A percentile compares a stretch with the other conserved stretches of the same genome.
These are phyloP conservation scores for Suillus bovinus DNA, from an alignment of 768 basidiomycete species.

Conservation along the genomic window DNA sequence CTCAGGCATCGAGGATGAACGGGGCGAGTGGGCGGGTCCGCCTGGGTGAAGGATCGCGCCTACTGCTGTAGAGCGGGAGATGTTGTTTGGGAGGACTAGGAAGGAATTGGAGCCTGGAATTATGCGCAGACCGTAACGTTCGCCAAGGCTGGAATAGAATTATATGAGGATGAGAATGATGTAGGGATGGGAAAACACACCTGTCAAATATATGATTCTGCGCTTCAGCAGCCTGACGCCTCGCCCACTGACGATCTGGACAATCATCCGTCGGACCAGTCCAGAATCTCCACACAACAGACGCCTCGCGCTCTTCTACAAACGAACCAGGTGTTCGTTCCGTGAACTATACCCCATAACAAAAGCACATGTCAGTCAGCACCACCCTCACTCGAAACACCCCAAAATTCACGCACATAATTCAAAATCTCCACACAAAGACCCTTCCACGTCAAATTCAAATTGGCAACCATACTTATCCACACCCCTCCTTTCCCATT, in stretches of 20 bases:
- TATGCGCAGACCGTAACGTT: conserved; percentile 80
- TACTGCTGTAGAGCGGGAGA: conserved; percentile 82
- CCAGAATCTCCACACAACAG: conserved; percentile 87
- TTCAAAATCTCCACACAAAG: conserved; percentile 80
- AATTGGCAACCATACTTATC: conserved; percentile 79
- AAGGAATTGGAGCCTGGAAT: conserved; percentile 80
- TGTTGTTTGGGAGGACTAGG: conserved; percentile 80
- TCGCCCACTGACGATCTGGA: conserved; percentile 76
- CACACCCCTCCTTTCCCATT: conserved; percentile 40
- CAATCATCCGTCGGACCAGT: conserved; percentile 48
- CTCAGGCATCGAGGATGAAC: conserved; percentile 22
- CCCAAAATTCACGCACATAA: conserved; percentile 57
- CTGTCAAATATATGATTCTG: conserved; percentile 91
- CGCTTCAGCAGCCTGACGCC: conserved; percentile 85
- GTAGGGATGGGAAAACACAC: conserved; percentile 26
- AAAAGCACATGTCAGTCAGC: neutral
- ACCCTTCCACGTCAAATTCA: conserved; percentile 80
- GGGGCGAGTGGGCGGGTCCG: conserved; percentile 41
- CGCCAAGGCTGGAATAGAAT: conserved; percentile 56
- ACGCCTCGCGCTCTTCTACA: conserved; percentile 81
- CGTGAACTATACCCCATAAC: conserved; percentile 58
- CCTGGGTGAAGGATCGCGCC: conserved; percentile 76
- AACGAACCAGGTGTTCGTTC: conserved; percentile 88
- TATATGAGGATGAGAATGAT: neutral
- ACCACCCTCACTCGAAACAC: neutral